Conservation (phyloP, 495 filamentous ascomycete genomes). For the Acidomyces sp. region DNA sequence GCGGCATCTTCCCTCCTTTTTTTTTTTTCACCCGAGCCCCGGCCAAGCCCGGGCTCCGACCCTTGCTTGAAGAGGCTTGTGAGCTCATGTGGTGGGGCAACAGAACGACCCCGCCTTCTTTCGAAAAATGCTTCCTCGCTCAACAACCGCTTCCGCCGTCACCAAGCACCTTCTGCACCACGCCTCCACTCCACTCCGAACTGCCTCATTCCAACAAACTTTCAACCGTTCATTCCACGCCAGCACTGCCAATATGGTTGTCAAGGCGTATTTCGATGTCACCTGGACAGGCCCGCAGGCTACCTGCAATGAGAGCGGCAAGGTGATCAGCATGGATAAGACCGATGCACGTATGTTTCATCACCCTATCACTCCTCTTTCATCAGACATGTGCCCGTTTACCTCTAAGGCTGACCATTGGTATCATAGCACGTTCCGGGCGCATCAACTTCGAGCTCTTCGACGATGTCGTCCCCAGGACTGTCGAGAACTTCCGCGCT, state of each 20-base stretch:
- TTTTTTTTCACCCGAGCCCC: too few species aligned
- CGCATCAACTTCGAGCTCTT: conserved; percentile 86
- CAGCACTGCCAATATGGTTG: conserved; percentile 50
- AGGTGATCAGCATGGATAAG: conserved; percentile 35
- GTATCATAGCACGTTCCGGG: conserved; percentile 50
- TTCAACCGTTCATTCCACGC: conserved; percentile 43
- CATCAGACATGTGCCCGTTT: too few species aligned
- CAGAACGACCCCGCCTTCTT: not conserved
- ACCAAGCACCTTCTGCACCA: conserved; percentile 2
- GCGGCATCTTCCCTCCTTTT: too few species aligned
- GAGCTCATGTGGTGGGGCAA: too few species aligned
- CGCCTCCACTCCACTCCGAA: not conserved
- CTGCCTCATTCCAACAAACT: conserved; percentile 16
- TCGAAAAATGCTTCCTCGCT: not conserved
- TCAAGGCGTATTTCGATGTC: conserved; percentile 55
- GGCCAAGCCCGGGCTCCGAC: too few species aligned
- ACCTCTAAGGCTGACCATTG: too few species aligned
- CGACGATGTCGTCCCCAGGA: conserved; percentile 78
- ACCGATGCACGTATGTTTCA: conserved; percentile 46
- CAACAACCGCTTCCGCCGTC: not conserved
- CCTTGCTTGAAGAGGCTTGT: too few species aligned
- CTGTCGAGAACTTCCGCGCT: conserved; percentile 83
- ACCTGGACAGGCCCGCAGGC: conserved; percentile 52
- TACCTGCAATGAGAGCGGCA: conserved; percentile 38
- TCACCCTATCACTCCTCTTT: not conserved